phyloP scores from a whole-genome alignment of 2,329 filamentous ascomycete genomes.

The Davidsoniella eucalypti region DNA sequence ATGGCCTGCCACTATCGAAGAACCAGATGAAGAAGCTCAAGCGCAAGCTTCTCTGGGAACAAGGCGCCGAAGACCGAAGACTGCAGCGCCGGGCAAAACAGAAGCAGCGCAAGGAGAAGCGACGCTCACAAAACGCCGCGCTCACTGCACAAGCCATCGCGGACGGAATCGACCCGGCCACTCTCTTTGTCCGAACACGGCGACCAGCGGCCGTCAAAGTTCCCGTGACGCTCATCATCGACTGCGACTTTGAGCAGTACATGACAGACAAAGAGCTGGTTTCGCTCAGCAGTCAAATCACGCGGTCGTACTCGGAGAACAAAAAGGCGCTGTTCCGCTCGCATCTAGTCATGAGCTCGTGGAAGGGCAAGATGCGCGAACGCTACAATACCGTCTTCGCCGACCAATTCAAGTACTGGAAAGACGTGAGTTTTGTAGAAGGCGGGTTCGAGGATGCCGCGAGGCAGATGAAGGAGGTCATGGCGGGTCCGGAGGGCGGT shows the following conservation, averaged over 20 bases:
- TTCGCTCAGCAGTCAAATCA: slow-evolving; percentile 70
- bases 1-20: slow-evolving; percentile 47
- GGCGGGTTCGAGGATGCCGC: slow-evolving; percentile 59
- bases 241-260: slow-evolving; percentile 80
- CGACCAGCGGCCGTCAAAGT: slow-evolving; percentile 33
- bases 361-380: slow-evolving; percentile 55
- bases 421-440: slow-evolving; percentile 54
- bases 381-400: slow-evolving; percentile 63
- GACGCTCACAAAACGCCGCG: slow-evolving; percentile 32
- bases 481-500: slow-evolving; percentile 42
- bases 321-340: slow-evolving; percentile 47
- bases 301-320: slow-evolving; percentile 81
- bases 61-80: slow-evolving; percentile 43
- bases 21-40: slow-evolving; percentile 69
- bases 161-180: slow-evolving; percentile 26
- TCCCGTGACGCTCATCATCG: slow-evolving; percentile 67
- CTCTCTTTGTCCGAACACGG: slow-evolving; percentile 20
- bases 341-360: slow-evolving; percentile 64
- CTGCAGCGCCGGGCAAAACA: slow-evolving; percentile 38
- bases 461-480: slow-evolving; percentile 46
- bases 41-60: slow-evolving; percentile 60
- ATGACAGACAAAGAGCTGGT: slow-evolving; percentile 80
- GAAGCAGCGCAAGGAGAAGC: slow-evolving; percentile 29
- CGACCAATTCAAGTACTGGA: slow-evolving; percentile 64
- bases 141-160: slow-evolving; percentile 29